Conservation (phyloP, 208 protist genomes). For the Porcisia deanei region DNA sequence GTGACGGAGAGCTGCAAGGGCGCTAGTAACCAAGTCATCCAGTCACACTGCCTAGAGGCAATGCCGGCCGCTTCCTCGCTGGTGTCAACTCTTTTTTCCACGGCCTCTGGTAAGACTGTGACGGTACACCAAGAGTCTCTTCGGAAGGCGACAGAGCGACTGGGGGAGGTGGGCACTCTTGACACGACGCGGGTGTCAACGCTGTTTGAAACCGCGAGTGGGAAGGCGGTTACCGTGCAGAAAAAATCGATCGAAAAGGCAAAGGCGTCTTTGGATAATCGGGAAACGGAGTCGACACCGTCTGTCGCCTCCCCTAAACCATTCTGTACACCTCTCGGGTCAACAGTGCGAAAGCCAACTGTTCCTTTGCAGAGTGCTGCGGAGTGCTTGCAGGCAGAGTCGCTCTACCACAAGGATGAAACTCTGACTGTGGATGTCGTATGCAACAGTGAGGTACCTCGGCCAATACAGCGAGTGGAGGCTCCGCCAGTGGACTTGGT, state of each 20-base stretch:
- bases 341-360: slow-evolving; percentile 34
- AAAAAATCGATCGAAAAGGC: slow-evolving; percentile 25
- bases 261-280: background rate
- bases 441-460: background rate
- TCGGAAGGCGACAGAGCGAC: slow-evolving; percentile 2
- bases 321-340: slow-evolving; percentile 48
- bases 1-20: background rate
- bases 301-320: slow-evolving; percentile 26
- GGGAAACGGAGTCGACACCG: background rate
- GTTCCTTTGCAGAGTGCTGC: slow-evolving; percentile 20
- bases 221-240: slow-evolving; percentile 35
- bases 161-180: background rate
- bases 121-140: slow-evolving; percentile 37
- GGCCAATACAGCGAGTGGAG: background rate
- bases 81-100: slow-evolving; percentile 39
- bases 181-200: slow-evolving; percentile 14
- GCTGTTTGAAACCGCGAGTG: slow-evolving; percentile 39
- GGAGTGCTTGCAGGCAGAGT: background rate
- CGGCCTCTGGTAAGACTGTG: slow-evolving; percentile 41
- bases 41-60: background rate
- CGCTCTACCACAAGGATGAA: slow-evolving; percentile 10
- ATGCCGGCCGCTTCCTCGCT: background rate
- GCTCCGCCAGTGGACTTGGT: background rate
- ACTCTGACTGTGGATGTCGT: background rate
- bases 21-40: background rate